phyloP scores from a whole-genome alignment of 768 basidiomycete genomes.

The Daedalea quercina region DNA sequence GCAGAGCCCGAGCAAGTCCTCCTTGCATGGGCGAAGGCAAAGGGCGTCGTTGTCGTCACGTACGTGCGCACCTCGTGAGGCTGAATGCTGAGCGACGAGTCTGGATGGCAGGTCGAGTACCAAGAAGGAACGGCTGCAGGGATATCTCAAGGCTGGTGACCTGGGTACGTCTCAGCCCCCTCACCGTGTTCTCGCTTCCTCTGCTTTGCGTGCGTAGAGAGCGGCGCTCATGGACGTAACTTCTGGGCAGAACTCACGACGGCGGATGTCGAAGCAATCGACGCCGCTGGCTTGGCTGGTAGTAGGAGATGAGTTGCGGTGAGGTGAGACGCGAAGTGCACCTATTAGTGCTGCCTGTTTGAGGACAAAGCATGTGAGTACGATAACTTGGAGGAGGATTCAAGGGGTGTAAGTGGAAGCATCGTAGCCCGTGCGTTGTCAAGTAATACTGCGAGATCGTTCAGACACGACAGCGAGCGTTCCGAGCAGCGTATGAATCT shows the following conservation, averaged over 20 bases:
- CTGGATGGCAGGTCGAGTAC: conserved; percentile 46
- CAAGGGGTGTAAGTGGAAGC: too few relatives aligned
- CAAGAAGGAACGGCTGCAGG: conserved; percentile 56
- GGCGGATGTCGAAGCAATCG: conserved; percentile 47
- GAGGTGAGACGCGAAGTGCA: too few relatives aligned
- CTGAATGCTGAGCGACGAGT: background rate
- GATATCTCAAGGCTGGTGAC: conserved; percentile 65
- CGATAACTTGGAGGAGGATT: too few relatives aligned
- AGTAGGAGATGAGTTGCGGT: too few relatives aligned
- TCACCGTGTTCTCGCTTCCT: background rate
- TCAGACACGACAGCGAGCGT: too few relatives aligned
- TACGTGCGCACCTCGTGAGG: conserved; percentile 19
- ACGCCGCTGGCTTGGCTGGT: conserved; percentile 46
- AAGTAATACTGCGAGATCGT: too few relatives aligned
- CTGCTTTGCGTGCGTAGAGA: background rate
- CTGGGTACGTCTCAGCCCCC: conserved; percentile 45
- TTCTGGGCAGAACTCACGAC: conserved; percentile 37
- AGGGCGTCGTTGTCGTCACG: conserved; percentile 63
- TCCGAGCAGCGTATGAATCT: too few relatives aligned
- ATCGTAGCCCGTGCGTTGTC: too few relatives aligned
- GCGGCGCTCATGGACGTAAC: background rate
- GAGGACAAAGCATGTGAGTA: too few relatives aligned
- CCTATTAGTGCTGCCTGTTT: too few relatives aligned
- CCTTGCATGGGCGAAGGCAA: conserved; percentile 65
- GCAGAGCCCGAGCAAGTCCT: conserved; percentile 61